Base-by-base conservation (phyloP, 306 rosid genomes). In the Oxytropis ochrocephala region DNA sequence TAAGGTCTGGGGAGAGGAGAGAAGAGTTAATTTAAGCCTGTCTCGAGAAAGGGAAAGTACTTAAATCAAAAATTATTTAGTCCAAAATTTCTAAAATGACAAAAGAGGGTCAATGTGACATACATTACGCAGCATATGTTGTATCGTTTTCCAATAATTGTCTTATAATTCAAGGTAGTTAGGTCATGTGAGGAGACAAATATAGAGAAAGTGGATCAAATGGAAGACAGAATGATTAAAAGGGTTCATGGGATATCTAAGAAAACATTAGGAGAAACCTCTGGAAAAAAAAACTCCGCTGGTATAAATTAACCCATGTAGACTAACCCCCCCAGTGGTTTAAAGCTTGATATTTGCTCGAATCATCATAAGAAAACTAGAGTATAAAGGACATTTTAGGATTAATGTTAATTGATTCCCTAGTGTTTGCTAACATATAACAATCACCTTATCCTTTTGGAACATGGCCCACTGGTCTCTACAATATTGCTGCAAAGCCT, bases 391-490 rank as follows among this genome's bases (percentile, higher is more conserved):
- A 56, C 30, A 56, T 38, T 64, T 38, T 35, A 63, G 13, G 11
- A 32, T 38, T 17, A 69, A 17, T 12, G 18, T 29, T 12, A 32
- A 54, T 12, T 61, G 30, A 69, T 38, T 48, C 76, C 55, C 21
- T 27, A 21, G 17, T 16, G 57, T 74, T 52, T 47, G 68, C 48
- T 44, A 51, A 72, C 56, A 69, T 67, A 63, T 64, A 80, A 59
- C 54, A 63, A 61, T 69, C 69, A 90, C 95, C 96, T 84, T 77
- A 53, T 89, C 70, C 83, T 81, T 73, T 88, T 82, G 57, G 74
- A 84, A 77, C 82, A 76, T 60, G 65, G 43, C 60, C 61, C 74
- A 1, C 78, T 79, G 32, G 78, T 79, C 67, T 69, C 88, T 55
- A 52, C 79, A 51, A 48, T 27, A 75, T 58, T 55, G 41, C 74